phyloP scores from a whole-genome alignment of 768 basidiomycete genomes.

The Suillus occidentalis region DNA sequence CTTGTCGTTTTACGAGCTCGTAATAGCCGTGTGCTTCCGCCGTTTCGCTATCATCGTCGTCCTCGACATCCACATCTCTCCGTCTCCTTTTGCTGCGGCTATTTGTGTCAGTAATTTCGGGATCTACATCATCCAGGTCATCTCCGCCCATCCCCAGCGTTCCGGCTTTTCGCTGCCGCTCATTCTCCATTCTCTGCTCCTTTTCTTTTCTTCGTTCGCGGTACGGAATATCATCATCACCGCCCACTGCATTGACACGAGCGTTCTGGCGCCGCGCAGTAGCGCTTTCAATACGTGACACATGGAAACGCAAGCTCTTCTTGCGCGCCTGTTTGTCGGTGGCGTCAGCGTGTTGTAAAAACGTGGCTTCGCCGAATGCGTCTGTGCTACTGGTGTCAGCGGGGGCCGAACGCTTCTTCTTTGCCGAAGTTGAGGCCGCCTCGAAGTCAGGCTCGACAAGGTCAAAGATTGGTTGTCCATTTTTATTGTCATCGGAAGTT shows the following conservation, averaged over 20 bases:
- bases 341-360: slow-evolving; percentile 69
- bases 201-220: slow-evolving; percentile 68
- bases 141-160: slow-evolving; percentile 54
- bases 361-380: slow-evolving; percentile 72
- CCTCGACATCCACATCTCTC: slow-evolving; percentile 36
- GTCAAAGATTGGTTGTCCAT: slow-evolving; percentile 55
- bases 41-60: slow-evolving; percentile 41
- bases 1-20: slow-evolving; percentile 77
- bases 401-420: slow-evolving; percentile 22
- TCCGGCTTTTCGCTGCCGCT: slow-evolving; percentile 38
- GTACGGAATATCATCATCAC: slow-evolving; percentile 96
- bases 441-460: slow-evolving; percentile 77
- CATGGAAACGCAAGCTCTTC: slow-evolving; percentile 89
- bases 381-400: slow-evolving; percentile 14
- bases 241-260: slow-evolving; percentile 67
- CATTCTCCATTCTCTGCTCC: slow-evolving; percentile 53
- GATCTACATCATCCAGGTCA: slow-evolving; percentile 63
- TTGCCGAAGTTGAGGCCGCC: slow-evolving; percentile 25
- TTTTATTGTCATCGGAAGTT: slow-evolving; percentile 27
- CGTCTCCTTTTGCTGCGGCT: slow-evolving; percentile 38
- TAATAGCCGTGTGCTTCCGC: slow-evolving; percentile 80
- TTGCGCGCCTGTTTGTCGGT: slow-evolving; percentile 82
- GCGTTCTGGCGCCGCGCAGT: slow-evolving; percentile 75
- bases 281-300: slow-evolving; percentile 84
- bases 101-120: slow-evolving; percentile 32